Evolutionary conservation across 129 eudicot species (phyloP), one percentile per base, ranked within the genome.

Genomic region (Scalesia atractyloides): DNA sequence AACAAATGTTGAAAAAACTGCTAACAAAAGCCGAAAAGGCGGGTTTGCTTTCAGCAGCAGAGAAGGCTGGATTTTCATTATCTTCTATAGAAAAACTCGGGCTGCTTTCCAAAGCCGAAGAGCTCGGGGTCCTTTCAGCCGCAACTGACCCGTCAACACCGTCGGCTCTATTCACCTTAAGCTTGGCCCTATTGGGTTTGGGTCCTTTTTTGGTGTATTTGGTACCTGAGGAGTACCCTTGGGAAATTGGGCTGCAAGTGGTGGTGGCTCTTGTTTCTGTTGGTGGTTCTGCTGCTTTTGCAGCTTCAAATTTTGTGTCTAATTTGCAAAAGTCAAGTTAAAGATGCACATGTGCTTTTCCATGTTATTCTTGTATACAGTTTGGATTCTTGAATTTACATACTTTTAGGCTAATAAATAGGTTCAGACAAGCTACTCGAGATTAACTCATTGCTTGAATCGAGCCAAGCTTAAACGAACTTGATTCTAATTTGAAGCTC

Each of bases 21-120:
- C 86, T 93, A 26, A 93, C 92, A 30, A 93, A 93, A 85, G 98
- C 98, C 1, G 98, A 93, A 78, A 93, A 89, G 65, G 98, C 98
- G 17, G 98, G 98, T 9, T 72, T 93, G 24, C 85, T 93, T 13
- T 85, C 98, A 0, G 90, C 96, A 18, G 98, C 98, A 13, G 98
- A 93, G 76, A 87, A 87, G 10, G 73, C 73, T 0, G 98, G 98
- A 2, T 71, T 93, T 47, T 87, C 97, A 4, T 67, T 93, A 22
- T 87, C 97, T 3, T 69, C 96, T 5, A 93, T 93, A 15, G 98
- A 93, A 87, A 84, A 83, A 69, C 82, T 85, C 4, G 98, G 97
- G 11, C 77, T 90, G n/a, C 92, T 90, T 5, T 93, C 97, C 11
- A 93, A 93, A 63, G 98, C 98, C 0, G 98, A 93, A 72, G 98